phyloP scores from a whole-genome alignment of 1,139 yeast species.

The Blastobotrys apis region DNA sequence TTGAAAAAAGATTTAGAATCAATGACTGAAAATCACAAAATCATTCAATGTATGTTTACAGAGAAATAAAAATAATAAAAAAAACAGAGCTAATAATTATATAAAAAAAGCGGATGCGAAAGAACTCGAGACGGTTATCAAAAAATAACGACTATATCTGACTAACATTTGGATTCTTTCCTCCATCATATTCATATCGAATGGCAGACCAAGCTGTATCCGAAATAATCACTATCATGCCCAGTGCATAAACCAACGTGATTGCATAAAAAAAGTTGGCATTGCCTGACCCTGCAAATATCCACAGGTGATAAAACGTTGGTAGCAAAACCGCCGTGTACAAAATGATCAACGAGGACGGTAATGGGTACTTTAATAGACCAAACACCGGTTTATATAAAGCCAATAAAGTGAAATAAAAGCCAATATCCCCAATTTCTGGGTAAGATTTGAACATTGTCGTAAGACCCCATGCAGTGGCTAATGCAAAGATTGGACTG shows the following conservation, averaged over 20 bases:
- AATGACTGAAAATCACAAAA: constrained; percentile 22
- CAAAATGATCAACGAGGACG: constrained; percentile 43
- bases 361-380: constrained; percentile 41
- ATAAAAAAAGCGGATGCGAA: constrained; percentile 3
- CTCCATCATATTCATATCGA: constrained; percentile 63
- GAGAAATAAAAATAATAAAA: neutral
- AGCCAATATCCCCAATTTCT: constrained; percentile 75
- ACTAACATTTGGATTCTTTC: constrained; percentile 28
- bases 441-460: constrained; percentile 83
- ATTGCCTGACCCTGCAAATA: constrained; percentile 89
- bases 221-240: constrained; percentile 61
- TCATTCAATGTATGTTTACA: constrained; percentile 13
- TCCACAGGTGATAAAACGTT: constrained; percentile 91
- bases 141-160: constrained; percentile 27
- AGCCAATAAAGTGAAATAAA: constrained; percentile 58
- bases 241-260: constrained; percentile 73
- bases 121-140: neutral
- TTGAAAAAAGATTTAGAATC: constrained; percentile 29
- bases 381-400: constrained; percentile 45
- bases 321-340: constrained; percentile 67
- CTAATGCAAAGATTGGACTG: constrained; percentile 59
- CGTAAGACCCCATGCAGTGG: constrained; percentile 60
- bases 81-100: no score
- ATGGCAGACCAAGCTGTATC: constrained; percentile 84
- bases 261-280: constrained; percentile 95